These are phyloP conservation scores for Metschnikowia kofuensis DNA, from an alignment of 805 yeast species.

Conservation along the genomic window DNA sequence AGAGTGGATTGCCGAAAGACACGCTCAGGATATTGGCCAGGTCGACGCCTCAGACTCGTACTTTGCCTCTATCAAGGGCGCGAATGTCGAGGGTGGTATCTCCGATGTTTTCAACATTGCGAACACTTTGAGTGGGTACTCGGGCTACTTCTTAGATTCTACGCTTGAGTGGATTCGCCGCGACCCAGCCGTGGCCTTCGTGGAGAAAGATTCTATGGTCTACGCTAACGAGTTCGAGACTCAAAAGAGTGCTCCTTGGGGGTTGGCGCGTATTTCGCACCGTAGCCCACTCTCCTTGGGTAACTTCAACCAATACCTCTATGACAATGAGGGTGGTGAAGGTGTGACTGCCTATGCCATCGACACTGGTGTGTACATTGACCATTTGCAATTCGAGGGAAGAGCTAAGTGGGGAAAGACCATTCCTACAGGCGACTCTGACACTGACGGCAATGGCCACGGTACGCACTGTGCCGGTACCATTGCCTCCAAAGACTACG, in stretches of 20 bases:
- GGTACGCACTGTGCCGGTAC: constrained; percentile 95
- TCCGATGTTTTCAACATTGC: constrained; percentile 53
- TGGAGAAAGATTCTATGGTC: constrained; percentile 69
- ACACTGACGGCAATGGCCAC: constrained; percentile 76
- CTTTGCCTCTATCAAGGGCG: constrained; percentile 12
- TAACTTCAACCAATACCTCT: constrained; percentile 47
- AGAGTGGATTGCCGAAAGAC: constrained; percentile 53
- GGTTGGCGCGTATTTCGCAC: constrained; percentile 86
- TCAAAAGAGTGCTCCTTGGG: constrained; percentile 92
- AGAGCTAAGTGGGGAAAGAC: constrained; percentile 60
- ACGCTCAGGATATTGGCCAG: constrained; percentile 39
- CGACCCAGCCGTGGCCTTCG: constrained; percentile 59
- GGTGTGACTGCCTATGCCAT: constrained; percentile 72
- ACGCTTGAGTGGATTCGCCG: constrained; percentile 71
- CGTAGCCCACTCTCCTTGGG: constrained; percentile 66
- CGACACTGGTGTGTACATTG: constrained; percentile 75
- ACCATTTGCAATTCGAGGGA: constrained; percentile 62
- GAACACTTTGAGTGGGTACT: constrained; percentile 64
- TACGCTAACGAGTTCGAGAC: constrained; percentile 58
- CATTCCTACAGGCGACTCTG: constrained; percentile 57
- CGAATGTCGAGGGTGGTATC: constrained; percentile 14
- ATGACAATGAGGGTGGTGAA: constrained; percentile 41
- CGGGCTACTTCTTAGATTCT: constrained; percentile 77
- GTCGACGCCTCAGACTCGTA: constrained; percentile 22
- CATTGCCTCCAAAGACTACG: constrained; percentile 74